These are phyloP conservation scores for Trichosporon ovoides DNA, from an alignment of 1,284 basidiomycete genomes.

Conservation along the genomic window DNA sequence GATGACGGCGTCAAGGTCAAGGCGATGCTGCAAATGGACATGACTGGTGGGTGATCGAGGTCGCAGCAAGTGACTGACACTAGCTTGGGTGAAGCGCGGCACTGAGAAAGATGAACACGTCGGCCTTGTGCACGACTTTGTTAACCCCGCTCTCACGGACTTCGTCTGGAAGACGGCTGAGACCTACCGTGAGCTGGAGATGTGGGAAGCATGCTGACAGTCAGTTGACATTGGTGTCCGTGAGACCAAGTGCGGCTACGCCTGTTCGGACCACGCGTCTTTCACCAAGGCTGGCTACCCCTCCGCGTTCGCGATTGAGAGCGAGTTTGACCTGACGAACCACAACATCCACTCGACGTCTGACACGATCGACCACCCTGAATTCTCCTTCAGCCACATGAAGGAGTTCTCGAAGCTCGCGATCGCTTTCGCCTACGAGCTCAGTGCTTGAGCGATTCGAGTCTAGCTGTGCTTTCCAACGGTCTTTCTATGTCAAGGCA, in stretches of 20 bases:
- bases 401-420: slow-evolving; percentile 76
- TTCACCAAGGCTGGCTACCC: slow-evolving; percentile 82
- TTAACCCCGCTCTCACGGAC: slow-evolving; percentile 62
- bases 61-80: slow-evolving; percentile 46
- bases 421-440: slow-evolving; percentile 74
- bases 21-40: slow-evolving; percentile 85
- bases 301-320: slow-evolving; percentile 65
- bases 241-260: slow-evolving; percentile 75
- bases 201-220: background rate
- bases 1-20: slow-evolving; percentile 61
- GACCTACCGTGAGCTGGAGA: slow-evolving; percentile 55
- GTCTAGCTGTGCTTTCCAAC: background rate
- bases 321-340: slow-evolving; percentile 55
- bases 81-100: slow-evolving; percentile 86
- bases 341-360: slow-evolving; percentile 72
- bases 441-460: slow-evolving; percentile 37
- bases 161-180: slow-evolving; percentile 69
- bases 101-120: slow-evolving; percentile 81
- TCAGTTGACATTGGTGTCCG: slow-evolving; percentile 47
- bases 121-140: slow-evolving; percentile 85
- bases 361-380: slow-evolving; percentile 77
- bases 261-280: slow-evolving; percentile 77
- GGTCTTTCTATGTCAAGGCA: background rate
- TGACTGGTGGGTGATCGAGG: slow-evolving; percentile 49
- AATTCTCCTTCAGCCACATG: slow-evolving; percentile 68